Conservation (phyloP, 495 filamentous ascomycete genomes). For the Annulohypoxylon stygium region DNA sequence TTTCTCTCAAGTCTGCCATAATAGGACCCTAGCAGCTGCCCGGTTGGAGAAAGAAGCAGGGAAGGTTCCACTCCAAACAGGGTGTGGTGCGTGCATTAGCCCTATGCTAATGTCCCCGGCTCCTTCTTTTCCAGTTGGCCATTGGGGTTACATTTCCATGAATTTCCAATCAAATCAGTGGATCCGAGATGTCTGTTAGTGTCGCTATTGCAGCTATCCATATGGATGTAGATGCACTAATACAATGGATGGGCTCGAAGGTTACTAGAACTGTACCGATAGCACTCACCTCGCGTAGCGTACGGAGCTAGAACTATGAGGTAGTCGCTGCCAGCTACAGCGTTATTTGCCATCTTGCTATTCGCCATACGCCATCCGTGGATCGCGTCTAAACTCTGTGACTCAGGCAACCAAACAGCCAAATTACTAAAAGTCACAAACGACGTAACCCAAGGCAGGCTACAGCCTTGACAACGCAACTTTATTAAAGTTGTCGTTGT, state of each 20-base stretch:
- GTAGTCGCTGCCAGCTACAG: constrained; percentile 3
- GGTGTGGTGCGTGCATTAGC: constrained; percentile 40
- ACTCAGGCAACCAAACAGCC: constrained; percentile 16
- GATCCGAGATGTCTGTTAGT: constrained; percentile 35
- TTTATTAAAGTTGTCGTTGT: background rate
- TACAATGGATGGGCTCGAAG: too few relatives aligned
- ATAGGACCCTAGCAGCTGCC: constrained; percentile 1
- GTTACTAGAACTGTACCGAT: background rate
- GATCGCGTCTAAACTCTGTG: constrained; percentile 4
- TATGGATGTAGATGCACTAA: too few relatives aligned
- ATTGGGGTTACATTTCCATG: constrained; percentile 44
- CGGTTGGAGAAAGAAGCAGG: constrained; percentile 9
- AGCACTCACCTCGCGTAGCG: background rate
- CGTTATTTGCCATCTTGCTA: background rate
- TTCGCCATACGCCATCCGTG: background rate
- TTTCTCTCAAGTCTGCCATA: constrained; percentile 2
- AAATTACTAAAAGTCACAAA: background rate
- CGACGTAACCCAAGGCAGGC: background rate
- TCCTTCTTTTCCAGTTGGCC: constrained; percentile 25
- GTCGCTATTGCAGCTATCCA: constrained; percentile 12
- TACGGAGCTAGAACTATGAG: background rate
- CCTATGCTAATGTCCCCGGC: constrained; percentile 37
- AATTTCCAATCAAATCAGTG: constrained; percentile 45
- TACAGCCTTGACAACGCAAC: constrained; percentile 1
- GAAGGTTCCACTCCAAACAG: background rate